Evolutionary conservation across 306 rosid genomes (phyloP), one percentile per base, ranked within the genome.

Genomic region (Ammopiptanthus mongolicus): DNA sequence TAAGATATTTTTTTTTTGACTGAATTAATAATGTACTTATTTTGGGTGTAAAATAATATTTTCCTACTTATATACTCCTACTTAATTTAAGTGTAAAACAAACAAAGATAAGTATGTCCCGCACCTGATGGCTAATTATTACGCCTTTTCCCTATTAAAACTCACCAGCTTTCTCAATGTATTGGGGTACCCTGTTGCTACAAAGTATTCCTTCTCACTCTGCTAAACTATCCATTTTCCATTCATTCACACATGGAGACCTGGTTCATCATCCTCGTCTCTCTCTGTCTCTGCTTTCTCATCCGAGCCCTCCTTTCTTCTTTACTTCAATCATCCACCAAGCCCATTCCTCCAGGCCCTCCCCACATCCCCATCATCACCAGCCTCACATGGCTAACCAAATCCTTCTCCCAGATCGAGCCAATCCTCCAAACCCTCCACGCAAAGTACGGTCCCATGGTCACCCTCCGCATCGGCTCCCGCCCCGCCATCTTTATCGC

Each of bases 381-480:
- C 17, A 14, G 14, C 73, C 3, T 83, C 34, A 1, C 6, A 5
- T 69, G 64, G 76, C 36, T 83, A 0, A 8, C 19, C 4, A 69
- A 73, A 55, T 61, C 86, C 3, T 39, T 69, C 33, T 12, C 52
- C 1, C 62, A 77, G 0, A 18, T 77, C 1, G 81, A 80, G 44
- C 73, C 70, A 0, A 7, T 36, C 0, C 83, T 86, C 4, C 15
- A 23, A 15, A 13, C 14, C 2, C 81, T 82, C 22, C 63, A 17
- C 13, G 41, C 81, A 71, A 86, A 77, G 23, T 28, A 83, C 12
- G 89, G 89, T 1, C 84, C 87, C 3, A 77, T 83, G 34, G 0
- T 86, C 81, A 63, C 77, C 0, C 74, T 86, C 50, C 68, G 4
- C 3, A 65, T 82, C 4, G 70, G 33, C 5, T 41, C 78, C 0